Conservation (phyloP, 257 asterid genomes). For the Solanum raphanifolium region DNA sequence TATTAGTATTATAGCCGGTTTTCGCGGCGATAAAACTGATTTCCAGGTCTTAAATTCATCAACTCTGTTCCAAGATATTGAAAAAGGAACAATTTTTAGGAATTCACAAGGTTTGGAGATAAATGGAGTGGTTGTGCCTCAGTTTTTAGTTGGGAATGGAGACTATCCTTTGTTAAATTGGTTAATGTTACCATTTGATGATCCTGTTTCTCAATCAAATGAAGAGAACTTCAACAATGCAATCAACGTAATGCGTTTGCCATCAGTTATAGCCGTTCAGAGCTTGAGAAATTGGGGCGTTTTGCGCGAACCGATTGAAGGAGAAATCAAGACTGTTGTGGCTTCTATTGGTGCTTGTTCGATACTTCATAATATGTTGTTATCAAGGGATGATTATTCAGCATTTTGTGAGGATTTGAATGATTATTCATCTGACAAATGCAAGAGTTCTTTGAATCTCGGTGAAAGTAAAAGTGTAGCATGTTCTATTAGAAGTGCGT, state of each 20-base stretch:
- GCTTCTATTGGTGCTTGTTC: constrained; percentile 77
- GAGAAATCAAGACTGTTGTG: constrained; percentile 46
- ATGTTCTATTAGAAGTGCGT: constrained; percentile 28
- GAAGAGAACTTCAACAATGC: constrained; percentile 52
- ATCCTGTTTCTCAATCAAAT: constrained; percentile 29
- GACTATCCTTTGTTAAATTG: constrained; percentile 60
- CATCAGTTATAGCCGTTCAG: constrained; percentile 27
- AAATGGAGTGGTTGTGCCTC: constrained; percentile 35
- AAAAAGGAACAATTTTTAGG: constrained; percentile 35
- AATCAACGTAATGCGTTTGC: constrained; percentile 12
- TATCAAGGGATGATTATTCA: constrained; percentile 69
- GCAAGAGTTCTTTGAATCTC: constrained; percentile 3
- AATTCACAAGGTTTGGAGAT: constrained; percentile 13
- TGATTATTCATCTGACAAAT: constrained; percentile 1
- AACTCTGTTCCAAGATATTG: constrained; percentile 37
- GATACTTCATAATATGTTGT: constrained; percentile 75
- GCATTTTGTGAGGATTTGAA: constrained; percentile 43
- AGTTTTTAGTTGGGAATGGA: constrained; percentile 43
- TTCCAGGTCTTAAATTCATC: constrained; percentile 36
- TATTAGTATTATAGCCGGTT: constrained; percentile 63
- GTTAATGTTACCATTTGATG: constrained; percentile 43
- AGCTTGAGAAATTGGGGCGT: constrained; percentile 81
- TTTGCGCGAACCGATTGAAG: constrained; percentile 29
- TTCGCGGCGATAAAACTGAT: constrained; percentile 39
- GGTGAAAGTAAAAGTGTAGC: constrained; percentile 12